Evolutionary conservation across 2,329 filamentous ascomycete genomes (phyloP).

Genomic region (Ophiostoma sp.): DNA sequence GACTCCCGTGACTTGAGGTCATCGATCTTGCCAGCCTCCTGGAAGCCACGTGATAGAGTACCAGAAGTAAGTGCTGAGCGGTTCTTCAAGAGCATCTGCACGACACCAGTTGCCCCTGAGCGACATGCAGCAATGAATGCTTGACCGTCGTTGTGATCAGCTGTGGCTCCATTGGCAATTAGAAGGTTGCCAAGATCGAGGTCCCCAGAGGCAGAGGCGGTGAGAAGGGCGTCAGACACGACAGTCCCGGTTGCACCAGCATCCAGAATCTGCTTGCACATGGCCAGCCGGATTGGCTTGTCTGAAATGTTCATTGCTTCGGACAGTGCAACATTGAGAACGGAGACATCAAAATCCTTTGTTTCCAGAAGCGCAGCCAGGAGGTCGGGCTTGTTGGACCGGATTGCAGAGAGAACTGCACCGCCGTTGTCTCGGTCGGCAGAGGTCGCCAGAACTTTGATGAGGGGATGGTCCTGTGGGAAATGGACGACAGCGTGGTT

Average conservation of each 20-base stretch:
- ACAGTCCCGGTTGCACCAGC: slow-evolving; percentile 48
- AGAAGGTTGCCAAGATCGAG: slow-evolving; percentile 52
- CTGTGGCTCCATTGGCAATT: slow-evolving; percentile 53
- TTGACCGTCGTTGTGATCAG: slow-evolving; percentile 53
- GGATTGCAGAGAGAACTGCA: slow-evolving; percentile 49
- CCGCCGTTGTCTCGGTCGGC: slow-evolving; percentile 54
- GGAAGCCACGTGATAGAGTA: slow-evolving; percentile 53
- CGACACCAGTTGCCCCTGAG: slow-evolving; percentile 50
- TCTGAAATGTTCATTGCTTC: slow-evolving; percentile 47
- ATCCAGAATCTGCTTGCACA: slow-evolving; percentile 49
- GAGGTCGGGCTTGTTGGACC: slow-evolving; percentile 47
- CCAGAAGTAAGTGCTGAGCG: slow-evolving; percentile 41
- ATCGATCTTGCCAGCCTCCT: slow-evolving; percentile 55
- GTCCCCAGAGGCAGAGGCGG: slow-evolving; percentile 56
- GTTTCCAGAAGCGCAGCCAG: slow-evolving; percentile 47
- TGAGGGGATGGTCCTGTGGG: slow-evolving; percentile 50
- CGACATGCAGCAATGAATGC: slow-evolving; percentile 57
- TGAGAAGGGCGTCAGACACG: slow-evolving; percentile 52
- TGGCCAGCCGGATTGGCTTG: slow-evolving; percentile 42
- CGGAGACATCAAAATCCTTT: slow-evolving; percentile 41
- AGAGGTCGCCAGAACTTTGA: slow-evolving; percentile 46
- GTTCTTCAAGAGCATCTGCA: slow-evolving; percentile 50
- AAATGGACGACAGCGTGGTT: slow-evolving; percentile 51
- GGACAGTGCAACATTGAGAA: slow-evolving; percentile 46
- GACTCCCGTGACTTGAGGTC: slow-evolving; percentile 51